Conservation (phyloP, 768 basidiomycete genomes). For the Mycena venus region DNA sequence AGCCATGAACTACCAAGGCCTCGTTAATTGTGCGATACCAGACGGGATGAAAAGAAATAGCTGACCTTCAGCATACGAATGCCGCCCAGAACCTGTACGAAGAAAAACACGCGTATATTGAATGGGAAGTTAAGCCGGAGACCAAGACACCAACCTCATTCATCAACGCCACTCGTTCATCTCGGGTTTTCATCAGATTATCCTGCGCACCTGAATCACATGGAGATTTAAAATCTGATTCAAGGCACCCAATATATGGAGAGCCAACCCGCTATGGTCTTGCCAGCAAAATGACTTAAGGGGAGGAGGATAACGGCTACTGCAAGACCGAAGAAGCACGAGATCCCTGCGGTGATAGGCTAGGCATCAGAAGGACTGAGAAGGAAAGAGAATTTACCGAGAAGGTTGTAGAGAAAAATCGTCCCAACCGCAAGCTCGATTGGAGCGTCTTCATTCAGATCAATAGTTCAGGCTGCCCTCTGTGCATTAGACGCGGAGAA, state of each 20-base stretch:
- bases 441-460: slow-evolving; percentile 88
- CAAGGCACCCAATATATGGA: not conserved
- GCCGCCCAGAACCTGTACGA: slow-evolving; percentile 78
- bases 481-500: too few relatives aligned
- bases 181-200: slow-evolving; percentile 83
- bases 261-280: slow-evolving; percentile 68
- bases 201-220: slow-evolving; percentile 69
- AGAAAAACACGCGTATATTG: not conserved
- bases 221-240: not conserved
- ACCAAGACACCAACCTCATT: slow-evolving; percentile 79
- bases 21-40: too few relatives aligned
- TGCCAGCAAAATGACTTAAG: slow-evolving; percentile 87
- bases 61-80: slow-evolving; percentile 88
- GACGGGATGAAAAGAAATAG: not conserved
- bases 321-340: too few relatives aligned
- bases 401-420: slow-evolving; percentile 82
- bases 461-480: slow-evolving; percentile 82
- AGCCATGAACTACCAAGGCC: slow-evolving; percentile 71
- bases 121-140: slow-evolving; percentile 38
- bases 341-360: too few relatives aligned
- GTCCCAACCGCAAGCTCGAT: slow-evolving; percentile 84
- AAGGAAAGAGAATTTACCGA: slow-evolving; percentile 53
- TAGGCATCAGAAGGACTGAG: too few relatives aligned
- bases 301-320: slow-evolving; percentile 80
- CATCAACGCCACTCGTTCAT: slow-evolving; percentile 81